A percentile compares a stretch with the other conserved stretches of the same genome.
Conservation (phyloP, 768 basidiomycete species). For the Omphalotus guepiniiformis region DNA sequence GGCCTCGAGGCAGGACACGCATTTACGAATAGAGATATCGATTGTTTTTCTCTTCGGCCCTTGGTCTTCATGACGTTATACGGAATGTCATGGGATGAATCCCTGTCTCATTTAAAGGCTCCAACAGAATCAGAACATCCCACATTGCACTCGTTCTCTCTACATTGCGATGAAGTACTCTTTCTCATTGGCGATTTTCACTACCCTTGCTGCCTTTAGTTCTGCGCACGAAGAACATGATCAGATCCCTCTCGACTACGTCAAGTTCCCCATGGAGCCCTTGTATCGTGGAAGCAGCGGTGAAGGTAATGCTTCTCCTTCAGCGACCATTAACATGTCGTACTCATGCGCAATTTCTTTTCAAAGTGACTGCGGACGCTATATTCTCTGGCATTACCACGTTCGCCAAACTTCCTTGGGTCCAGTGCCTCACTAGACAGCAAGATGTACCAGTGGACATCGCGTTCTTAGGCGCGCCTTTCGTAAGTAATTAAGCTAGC, state of each 20-base stretch:
- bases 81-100: background rate
- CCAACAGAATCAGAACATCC: background rate
- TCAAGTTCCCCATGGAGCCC: slow-evolving; percentile 62
- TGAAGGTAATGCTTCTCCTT: slow-evolving; percentile 40
- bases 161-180: slow-evolving; percentile 15
- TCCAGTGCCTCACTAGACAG: slow-evolving; percentile 68
- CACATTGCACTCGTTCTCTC: background rate
- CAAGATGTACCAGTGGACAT: slow-evolving; percentile 63
- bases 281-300: slow-evolving; percentile 49
- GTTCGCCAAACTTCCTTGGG: slow-evolving; percentile 86
- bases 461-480: slow-evolving; percentile 77
- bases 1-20: slow-evolving; percentile 53
- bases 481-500: slow-evolving; percentile 40
- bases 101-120: background rate
- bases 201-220: slow-evolving; percentile 22
- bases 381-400: slow-evolving; percentile 81
- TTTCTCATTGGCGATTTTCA: slow-evolving; percentile 17
- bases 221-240: slow-evolving; percentile 38
- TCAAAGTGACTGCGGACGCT: slow-evolving; percentile 65
- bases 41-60: background rate
- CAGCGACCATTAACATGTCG: background rate
- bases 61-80: background rate
- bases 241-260: slow-evolving; percentile 65
- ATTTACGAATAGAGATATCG: background rate
- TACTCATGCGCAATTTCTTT: background rate